A percentile compares a stretch with the other conserved stretches of the same genome.
These are phyloP conservation scores for Rhodomyrtus psidioides DNA, from an alignment of 441 rosid species.

Conservation along the genomic window DNA sequence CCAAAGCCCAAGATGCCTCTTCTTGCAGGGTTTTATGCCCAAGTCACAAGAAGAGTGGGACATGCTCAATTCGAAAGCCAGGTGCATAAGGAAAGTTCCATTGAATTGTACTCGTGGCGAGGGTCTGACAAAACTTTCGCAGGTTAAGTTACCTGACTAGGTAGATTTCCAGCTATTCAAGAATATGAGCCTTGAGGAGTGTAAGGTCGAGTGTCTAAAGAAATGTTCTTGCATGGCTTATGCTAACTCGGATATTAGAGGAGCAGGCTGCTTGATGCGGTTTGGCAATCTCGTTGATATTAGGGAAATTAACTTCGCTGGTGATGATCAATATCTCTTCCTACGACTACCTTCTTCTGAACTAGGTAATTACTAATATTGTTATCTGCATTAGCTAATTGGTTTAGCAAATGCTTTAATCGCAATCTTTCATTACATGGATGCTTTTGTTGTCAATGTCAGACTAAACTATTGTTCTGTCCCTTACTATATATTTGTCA, in stretches of 20 bases:
- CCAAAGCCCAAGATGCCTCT: neutral
- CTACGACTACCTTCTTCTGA: conserved; percentile 2
- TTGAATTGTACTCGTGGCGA: neutral
- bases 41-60: neutral
- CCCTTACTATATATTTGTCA: neutral
- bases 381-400: neutral
- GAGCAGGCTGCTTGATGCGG: conserved; percentile 6
- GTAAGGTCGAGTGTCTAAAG: neutral
- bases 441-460: neutral
- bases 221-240: conserved; percentile 6
- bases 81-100: neutral
- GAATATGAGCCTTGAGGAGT: conserved; percentile 1
- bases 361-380: neutral
- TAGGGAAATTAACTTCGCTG: neutral
- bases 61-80: neutral
- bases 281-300: conserved; percentile 3
- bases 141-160: neutral
- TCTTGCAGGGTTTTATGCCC: neutral
- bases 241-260: neutral
- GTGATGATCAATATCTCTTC: neutral
- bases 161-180: neutral
- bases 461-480: neutral
- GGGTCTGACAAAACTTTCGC: neutral
- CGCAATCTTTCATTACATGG: neutral
- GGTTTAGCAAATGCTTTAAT: neutral